phyloP scores from a whole-genome alignment of 495 filamentous ascomycete genomes.

The Lasiosphaeria miniovina region DNA sequence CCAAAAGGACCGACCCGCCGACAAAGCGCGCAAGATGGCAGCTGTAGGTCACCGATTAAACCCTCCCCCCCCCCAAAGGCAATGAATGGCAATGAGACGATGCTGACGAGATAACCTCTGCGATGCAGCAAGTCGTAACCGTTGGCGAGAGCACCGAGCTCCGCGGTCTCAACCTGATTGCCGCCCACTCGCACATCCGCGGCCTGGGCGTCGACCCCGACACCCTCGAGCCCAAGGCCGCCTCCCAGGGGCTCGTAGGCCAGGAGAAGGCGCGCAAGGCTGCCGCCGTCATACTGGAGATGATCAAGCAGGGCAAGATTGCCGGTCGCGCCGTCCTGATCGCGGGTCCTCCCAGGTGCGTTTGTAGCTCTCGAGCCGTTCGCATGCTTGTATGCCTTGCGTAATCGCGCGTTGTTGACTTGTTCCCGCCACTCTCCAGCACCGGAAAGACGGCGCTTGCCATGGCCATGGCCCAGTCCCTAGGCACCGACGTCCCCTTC shows the following conservation, averaged over 20 bases:
- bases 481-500: conserved; percentile 92
- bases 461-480: conserved; percentile 96
- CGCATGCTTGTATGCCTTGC: not conserved
- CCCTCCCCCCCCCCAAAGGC: not conserved
- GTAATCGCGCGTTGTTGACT: conserved; percentile 9
- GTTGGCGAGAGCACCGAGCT: conserved; percentile 92
- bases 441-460: conserved; percentile 98
- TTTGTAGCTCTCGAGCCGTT: not conserved
- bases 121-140: conserved; percentile 76
- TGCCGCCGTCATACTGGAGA: conserved; percentile 90
- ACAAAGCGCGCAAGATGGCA: conserved; percentile 30
- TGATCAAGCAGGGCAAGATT: conserved; percentile 98
- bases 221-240: conserved; percentile 76
- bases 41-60: conserved; percentile 28
- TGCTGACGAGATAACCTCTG: conserved; percentile 5
- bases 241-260: conserved; percentile 95
- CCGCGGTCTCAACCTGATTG: conserved; percentile 91
- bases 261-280: conserved; percentile 96
- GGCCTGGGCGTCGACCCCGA: conserved; percentile 92
- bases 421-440: conserved; percentile 34
- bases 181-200: conserved; percentile 96
- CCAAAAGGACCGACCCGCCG: not conserved
- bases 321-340: conserved; percentile 93
- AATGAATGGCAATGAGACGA: not conserved
- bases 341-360: conserved; percentile 80